These are phyloP conservation scores for Euphorbia tirucalli DNA, from an alignment of 345 rosid species.

Conservation along the genomic window DNA sequence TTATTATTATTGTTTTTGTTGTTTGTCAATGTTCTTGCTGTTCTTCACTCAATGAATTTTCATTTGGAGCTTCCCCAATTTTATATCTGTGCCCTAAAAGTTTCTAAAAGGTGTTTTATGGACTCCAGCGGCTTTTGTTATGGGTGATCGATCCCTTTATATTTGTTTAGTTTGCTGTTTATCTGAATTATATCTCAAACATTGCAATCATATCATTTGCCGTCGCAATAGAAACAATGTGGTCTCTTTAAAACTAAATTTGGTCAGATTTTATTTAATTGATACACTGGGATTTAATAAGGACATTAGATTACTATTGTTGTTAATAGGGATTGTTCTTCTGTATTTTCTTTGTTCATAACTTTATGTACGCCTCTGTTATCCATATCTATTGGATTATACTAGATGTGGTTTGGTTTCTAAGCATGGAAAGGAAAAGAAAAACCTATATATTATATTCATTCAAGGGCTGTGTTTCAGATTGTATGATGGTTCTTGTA, in stretches of 20 bases:
- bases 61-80: not conserved
- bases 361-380: not conserved
- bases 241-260: not conserved
- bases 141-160: no score
- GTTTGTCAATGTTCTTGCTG: no score
- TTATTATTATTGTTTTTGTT: no score
- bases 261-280: not conserved
- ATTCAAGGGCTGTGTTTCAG: not conserved
- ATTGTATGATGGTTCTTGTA: not conserved
- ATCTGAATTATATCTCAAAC: not conserved
- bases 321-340: not conserved
- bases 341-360: no score
- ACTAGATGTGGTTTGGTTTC: not conserved
- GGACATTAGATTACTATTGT: no score
- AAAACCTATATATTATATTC: not conserved
- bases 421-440: not conserved
- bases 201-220: not conserved
- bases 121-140: no score
- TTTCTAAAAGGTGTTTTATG: no score
- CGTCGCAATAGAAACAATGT: not conserved
- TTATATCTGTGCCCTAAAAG: not conserved
- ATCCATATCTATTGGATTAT: not conserved
- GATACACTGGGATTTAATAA: no score
- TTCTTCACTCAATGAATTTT: not conserved
- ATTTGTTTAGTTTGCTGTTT: not conserved